phyloP scores from a whole-genome alignment of 768 basidiomycete species.

The Tylopilus sp. region DNA sequence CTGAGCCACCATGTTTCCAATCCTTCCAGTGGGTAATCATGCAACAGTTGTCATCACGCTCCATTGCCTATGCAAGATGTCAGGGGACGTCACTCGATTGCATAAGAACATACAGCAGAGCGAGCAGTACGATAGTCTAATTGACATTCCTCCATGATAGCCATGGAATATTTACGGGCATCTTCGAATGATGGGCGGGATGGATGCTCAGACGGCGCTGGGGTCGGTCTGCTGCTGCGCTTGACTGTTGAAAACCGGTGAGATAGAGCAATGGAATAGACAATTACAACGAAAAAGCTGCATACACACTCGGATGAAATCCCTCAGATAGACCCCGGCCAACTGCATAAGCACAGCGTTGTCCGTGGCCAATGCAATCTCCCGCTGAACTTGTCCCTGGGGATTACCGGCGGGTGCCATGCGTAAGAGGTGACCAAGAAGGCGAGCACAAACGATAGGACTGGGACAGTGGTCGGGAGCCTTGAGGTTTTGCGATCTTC shows the following conservation, averaged over 20 bases:
- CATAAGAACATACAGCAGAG: background rate
- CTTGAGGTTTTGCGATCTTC: too few relatives aligned
- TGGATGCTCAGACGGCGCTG: background rate
- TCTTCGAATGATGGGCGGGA: background rate
- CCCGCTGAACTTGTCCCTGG: background rate
- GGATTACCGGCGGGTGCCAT: background rate
- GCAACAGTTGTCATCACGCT: background rate
- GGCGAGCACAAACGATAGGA: background rate
- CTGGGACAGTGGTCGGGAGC: too few relatives aligned
- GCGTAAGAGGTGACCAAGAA: background rate
- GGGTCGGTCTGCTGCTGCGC: background rate
- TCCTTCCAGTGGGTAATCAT: background rate
- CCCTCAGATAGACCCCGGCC: background rate
- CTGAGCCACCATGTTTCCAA: too few relatives aligned
- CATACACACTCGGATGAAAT: background rate
- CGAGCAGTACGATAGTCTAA: background rate
- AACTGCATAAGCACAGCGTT: background rate
- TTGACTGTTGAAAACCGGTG: background rate
- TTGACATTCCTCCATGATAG: background rate
- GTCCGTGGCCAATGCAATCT: background rate
- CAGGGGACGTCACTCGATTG: background rate
- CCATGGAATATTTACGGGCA: background rate
- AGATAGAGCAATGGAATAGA: background rate
- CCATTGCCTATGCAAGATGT: background rate
- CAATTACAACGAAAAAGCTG: background rate